Conservation (phyloP, 305 asterid species). For the Fraxinus baroniana region DNA sequence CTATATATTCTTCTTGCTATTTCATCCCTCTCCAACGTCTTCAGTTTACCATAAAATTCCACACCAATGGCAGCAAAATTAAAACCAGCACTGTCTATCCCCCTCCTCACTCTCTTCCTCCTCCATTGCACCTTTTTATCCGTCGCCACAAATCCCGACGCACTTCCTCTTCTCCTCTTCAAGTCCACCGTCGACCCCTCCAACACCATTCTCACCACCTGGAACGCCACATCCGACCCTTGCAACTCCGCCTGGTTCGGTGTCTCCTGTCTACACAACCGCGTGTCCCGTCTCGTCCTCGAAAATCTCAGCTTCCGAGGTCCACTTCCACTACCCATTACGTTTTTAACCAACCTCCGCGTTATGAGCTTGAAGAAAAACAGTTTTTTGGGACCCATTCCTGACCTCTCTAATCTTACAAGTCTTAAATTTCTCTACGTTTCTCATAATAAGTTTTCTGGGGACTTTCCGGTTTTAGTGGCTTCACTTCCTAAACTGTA, state of each 20-base stretch:
- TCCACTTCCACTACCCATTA: slow-evolving; percentile 40
- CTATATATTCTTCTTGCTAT: background rate
- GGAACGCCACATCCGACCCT: slow-evolving; percentile 60
- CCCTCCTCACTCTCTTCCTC: slow-evolving; percentile 28
- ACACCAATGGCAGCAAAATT: slow-evolving; percentile 38
- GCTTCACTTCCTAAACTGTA: slow-evolving; percentile 43
- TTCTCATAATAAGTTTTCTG: slow-evolving; percentile 61
- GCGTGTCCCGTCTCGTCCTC: slow-evolving; percentile 72
- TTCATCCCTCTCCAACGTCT: background rate
- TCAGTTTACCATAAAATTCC: slow-evolving; percentile 8
- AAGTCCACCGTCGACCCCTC: slow-evolving; percentile 55
- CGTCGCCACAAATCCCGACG: slow-evolving; percentile 57
- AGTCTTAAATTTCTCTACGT: slow-evolving; percentile 57
- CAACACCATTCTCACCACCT: slow-evolving; percentile 42
- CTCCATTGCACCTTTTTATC: slow-evolving; percentile 18
- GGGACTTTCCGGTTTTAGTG: slow-evolving; percentile 47
- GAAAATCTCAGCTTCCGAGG: slow-evolving; percentile 49
- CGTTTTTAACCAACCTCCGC: slow-evolving; percentile 55
- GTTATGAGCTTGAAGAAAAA: slow-evolving; percentile 68
- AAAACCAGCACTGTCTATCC: slow-evolving; percentile 4
- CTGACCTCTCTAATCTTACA: slow-evolving; percentile 64
- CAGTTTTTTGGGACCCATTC: slow-evolving; percentile 58
- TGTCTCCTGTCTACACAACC: slow-evolving; percentile 57
- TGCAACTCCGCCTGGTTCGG: slow-evolving; percentile 62
- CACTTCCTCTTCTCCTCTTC: slow-evolving; percentile 50